Evolutionary conservation across 306 rosid genomes (phyloP).

Genomic region (Lagenaria siceraria): DNA sequence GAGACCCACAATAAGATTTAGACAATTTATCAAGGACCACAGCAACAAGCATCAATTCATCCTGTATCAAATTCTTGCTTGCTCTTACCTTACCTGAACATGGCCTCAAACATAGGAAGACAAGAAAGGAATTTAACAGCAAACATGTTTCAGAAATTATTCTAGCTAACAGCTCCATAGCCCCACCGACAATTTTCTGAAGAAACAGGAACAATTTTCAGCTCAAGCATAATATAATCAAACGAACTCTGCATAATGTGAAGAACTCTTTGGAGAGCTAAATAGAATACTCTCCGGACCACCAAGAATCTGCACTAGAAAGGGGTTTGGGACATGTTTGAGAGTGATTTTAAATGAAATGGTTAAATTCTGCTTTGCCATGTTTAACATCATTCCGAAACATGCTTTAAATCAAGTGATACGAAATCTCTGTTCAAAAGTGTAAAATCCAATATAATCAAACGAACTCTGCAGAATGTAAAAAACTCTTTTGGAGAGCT

Average conservation of each 20-base stretch:
- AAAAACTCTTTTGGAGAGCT: neutral
- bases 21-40: neutral
- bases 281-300: neutral
- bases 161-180: neutral
- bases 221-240: neutral
- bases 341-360: neutral
- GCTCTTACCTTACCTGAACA: neutral
- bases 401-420: no score
- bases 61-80: neutral
- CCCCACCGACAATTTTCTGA: neutral
- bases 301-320: neutral
- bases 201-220: neutral
- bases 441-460: neutral
- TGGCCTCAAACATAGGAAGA: neutral
- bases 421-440: no score
- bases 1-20: neutral
- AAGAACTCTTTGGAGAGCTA: neutral
- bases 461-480: neutral
- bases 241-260: neutral
- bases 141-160: neutral
- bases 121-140: neutral
- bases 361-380: no score
- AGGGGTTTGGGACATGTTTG: neutral
- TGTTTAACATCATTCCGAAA: no score
- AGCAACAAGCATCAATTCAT: neutral